Evolutionary conservation across 2,329 filamentous ascomycete genomes (phyloP).

Genomic region (Paracoccidioides lutzii): DNA sequence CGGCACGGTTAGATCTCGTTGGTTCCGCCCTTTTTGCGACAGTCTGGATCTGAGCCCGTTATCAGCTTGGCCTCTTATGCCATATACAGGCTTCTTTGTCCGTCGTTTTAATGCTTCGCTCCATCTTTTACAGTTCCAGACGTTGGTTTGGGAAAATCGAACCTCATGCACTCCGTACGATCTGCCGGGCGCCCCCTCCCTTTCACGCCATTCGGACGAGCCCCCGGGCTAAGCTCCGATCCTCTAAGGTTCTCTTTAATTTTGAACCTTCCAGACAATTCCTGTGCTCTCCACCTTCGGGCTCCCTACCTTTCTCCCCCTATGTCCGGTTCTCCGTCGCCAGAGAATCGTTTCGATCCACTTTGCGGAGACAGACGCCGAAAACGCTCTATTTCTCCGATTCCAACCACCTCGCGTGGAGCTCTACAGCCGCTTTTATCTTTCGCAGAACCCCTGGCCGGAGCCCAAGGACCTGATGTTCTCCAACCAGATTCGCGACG

Average conservation of each 20-base stretch:
- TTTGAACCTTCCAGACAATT: constrained; percentile 15
- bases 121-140: background rate
- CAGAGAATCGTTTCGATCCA: constrained; percentile 15
- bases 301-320: constrained; percentile 22
- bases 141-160: background rate
- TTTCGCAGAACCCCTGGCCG: constrained; percentile 7
- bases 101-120: background rate
- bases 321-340: constrained; percentile 23
- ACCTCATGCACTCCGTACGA: constrained; percentile 13
- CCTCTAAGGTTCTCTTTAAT: constrained; percentile 16
- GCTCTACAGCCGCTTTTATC: constrained; percentile 5
- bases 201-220: constrained; percentile 9
- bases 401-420: constrained; percentile 1
- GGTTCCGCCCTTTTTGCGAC: constrained; percentile 1
- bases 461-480: constrained; percentile 1
- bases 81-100: constrained; percentile 1
- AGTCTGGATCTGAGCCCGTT: background rate
- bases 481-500: background rate
- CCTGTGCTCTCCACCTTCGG: constrained; percentile 13
- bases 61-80: background rate
- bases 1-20: background rate
- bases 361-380: constrained; percentile 17
- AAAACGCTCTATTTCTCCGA: constrained; percentile 16
- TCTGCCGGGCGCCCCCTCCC: constrained; percentile 9
- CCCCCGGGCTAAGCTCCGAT: constrained; percentile 17